A percentile compares a stretch with the other conserved stretches of the same genome.
phyloP scores from a whole-genome alignment of 441 rosid species.

The Omphalea diandra region DNA sequence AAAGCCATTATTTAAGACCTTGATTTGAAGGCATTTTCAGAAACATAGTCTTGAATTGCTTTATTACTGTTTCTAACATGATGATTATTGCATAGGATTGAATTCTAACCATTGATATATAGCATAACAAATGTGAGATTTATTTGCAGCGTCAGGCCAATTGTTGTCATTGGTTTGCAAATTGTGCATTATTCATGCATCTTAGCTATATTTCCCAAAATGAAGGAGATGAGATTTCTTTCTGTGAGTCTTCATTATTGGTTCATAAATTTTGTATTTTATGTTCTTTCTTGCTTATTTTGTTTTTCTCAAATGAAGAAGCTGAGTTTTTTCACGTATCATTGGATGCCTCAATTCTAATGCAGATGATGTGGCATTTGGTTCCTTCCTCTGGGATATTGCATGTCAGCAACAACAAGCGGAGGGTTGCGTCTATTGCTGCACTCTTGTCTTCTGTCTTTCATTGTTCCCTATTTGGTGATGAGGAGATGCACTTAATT shows the following conservation, averaged over 20 bases:
- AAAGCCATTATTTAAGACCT: neutral
- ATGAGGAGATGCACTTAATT: constrained; percentile 63
- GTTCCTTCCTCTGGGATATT: constrained; percentile 88
- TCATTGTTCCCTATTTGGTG: constrained; percentile 68
- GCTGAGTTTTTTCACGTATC: neutral
- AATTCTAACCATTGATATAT: neutral
- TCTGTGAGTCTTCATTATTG: neutral
- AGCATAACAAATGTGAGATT: neutral
- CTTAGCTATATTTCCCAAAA: neutral
- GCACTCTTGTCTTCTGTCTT: constrained; percentile 86
- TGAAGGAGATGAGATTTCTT: neutral
- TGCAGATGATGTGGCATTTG: constrained; percentile 89
- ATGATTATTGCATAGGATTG: neutral
- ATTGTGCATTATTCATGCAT: neutral
- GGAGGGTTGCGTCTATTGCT: constrained; percentile 92
- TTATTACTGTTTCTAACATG: neutral
- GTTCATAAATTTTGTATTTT: neutral
- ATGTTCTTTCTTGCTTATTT: neutral
- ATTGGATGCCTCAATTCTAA: constrained; percentile 19
- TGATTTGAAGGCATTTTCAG: neutral
- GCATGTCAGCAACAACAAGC: constrained; percentile 86
- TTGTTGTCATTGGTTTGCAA: neutral
- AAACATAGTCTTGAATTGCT: neutral
- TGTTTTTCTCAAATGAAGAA: constrained; percentile 13
- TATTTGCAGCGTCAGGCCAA: constrained; percentile 1